Percentiles rank a stretch among this genome's conserved stretches.
phyloP scores from a whole-genome alignment of 768 basidiomycete species.

The Paxillus rubicundulus region DNA sequence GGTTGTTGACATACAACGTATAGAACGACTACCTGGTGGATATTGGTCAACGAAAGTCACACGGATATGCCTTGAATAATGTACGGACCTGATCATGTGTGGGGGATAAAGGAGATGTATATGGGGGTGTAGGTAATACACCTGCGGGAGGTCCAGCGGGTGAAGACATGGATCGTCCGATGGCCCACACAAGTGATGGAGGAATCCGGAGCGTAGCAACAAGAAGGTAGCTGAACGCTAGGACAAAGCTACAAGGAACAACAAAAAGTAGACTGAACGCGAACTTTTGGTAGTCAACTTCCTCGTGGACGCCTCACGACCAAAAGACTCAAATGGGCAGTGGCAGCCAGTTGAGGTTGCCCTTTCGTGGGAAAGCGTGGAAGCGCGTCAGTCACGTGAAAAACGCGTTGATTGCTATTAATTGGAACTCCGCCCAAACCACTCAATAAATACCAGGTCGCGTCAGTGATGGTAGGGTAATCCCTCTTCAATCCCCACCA shows the following conservation, averaged over 20 bases:
- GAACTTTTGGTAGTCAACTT: constrained; percentile 18
- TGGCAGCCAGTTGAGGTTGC: not conserved
- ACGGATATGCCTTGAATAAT: constrained; percentile 15
- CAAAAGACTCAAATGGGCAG: not conserved
- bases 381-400: constrained; percentile 34
- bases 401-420: constrained; percentile 30
- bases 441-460: constrained; percentile 31
- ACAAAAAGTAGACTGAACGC: constrained; percentile 14
- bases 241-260: constrained; percentile 11
- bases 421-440: constrained; percentile 32
- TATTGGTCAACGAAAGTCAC: constrained; percentile 19
- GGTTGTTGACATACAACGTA: constrained; percentile 59
- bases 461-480: constrained; percentile 10
- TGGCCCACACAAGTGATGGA: constrained; percentile 24
- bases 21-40: constrained; percentile 61
- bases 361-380: constrained; percentile 14
- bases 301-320: constrained; percentile 36
- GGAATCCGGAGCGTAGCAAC: constrained; percentile 1
- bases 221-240: constrained; percentile 6
- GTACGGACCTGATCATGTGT: constrained; percentile 67
- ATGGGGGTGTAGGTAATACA: constrained; percentile 30
- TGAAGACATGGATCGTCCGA: constrained; percentile 32
- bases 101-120: constrained; percentile 50
- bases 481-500: constrained; percentile 8
- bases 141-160: constrained; percentile 35